phyloP scores from a whole-genome alignment of 2,329 filamentous ascomycete species.

The Ascocoryne sarcoides region DNA sequence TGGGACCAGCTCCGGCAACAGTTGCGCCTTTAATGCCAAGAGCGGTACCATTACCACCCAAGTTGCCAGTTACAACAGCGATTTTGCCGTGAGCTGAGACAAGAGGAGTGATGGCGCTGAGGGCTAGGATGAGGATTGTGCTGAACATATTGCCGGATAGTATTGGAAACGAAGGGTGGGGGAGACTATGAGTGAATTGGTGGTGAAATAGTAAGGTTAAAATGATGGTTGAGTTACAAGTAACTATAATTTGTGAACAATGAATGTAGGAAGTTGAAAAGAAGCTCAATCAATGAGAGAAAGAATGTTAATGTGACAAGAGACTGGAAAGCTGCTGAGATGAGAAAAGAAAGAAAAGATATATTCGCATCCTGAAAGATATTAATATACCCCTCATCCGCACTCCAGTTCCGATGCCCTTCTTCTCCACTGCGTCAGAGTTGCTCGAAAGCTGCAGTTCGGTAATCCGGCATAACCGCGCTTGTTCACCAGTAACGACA shows the following conservation, averaged over 20 bases:
- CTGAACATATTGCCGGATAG: constrained; percentile 26
- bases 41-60: constrained; percentile 4
- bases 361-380: neutral
- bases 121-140: constrained; percentile 20
- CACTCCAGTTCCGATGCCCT: neutral
- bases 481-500: neutral
- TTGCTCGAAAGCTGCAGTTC: neutral
- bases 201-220: neutral
- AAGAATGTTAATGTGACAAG: neutral
- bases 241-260: neutral
- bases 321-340: neutral
- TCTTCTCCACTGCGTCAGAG: neutral
- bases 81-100: neutral
- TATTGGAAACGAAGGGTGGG: too few relatives aligned
- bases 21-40: constrained; percentile 3
- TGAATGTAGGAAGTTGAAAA: neutral
- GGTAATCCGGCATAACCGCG: neutral
- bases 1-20: neutral
- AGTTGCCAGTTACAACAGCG: neutral
- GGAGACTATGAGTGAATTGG: neutral
- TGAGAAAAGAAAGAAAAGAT: neutral
- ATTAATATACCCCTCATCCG: neutral
- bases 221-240: neutral
- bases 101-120: neutral
- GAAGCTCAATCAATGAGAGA: neutral